Base-by-base conservation (phyloP, 352 stramenopile species). In the Phytophthora sp. region DNA sequence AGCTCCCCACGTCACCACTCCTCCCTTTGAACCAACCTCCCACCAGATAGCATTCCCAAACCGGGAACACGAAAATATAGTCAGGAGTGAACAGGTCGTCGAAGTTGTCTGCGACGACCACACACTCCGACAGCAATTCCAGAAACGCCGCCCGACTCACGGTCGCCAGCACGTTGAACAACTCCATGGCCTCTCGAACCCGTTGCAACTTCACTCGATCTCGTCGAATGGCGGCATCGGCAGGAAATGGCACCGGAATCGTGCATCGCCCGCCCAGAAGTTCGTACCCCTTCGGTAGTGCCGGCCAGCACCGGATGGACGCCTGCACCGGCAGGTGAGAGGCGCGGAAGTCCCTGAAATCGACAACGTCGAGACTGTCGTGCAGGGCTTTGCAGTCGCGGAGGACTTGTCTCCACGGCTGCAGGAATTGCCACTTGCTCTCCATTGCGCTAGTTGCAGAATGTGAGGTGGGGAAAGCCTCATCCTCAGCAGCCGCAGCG, bases 21-120 rank as follows among this genome's bases (percentile, higher is more conserved):
- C n/a, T n/a, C n/a, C n/a, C n/a, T n/a, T n/a, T n/a, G n/a, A n/a
- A n/a, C n/a, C n/a, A n/a, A n/a, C n/a, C n/a, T n/a, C n/a, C 4
- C 27, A 31, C 8, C 8, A n/a, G 41, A 8, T 28, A 27, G 41
- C 17, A 1, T 17, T n/a, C 12, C 34, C n/a, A 50, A 5, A 23
- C 18, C 7, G 58, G 58, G 18, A 44, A 41, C 34, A 63, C 18
- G 18, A 38, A n/a, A n/a, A n/a, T n/a, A n/a, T n/a, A n/a, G n/a
- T n/a, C n/a, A n/a, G n/a, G n/a, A n/a, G n/a, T n/a, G n/a, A 38
- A 15, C 32, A 38, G 4, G 8, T 18, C 17, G 12, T 38, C 34
- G 26, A 63, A 56, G 20, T 50, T 49, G 28, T 63, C 55, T 10
- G 45, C 55, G 6, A 63, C 55, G n/a, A 57, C 44, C n/a, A 63